Conservation (phyloP, 164 flowering plant genomes). For the Nymphaea thermarum region DNA sequence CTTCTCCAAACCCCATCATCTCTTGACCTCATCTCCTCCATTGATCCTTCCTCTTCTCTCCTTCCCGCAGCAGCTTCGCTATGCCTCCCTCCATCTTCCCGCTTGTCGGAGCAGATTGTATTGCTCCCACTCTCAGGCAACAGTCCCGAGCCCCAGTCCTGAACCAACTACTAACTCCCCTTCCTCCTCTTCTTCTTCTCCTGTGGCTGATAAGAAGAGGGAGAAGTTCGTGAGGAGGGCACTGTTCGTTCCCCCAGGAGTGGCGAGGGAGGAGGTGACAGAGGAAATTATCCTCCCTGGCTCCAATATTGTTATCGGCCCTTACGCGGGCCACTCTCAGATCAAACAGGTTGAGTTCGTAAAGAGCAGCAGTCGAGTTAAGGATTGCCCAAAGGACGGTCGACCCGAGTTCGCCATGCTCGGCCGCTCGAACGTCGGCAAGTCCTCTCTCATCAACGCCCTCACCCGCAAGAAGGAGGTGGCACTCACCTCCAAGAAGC, state of each 20-base stretch:
- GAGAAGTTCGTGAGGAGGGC: slow-evolving; percentile 22
- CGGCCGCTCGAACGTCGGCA: slow-evolving; percentile 92
- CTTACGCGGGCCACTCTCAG: slow-evolving; percentile 82
- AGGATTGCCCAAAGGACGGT: slow-evolving; percentile 70
- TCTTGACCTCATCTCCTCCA: slow-evolving; percentile 2
- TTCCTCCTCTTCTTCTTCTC: slow-evolving; percentile 12
- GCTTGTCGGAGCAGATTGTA: not conserved
- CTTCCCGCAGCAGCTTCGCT: not conserved
- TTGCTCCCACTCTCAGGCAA: not conserved
- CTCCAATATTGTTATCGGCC: slow-evolving; percentile 88
- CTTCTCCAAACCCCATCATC: not conserved
- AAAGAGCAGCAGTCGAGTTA: slow-evolving; percentile 62
- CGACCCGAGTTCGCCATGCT: slow-evolving; percentile 83
- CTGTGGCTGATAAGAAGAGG: slow-evolving; percentile 18
- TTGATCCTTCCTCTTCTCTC: slow-evolving; percentile 10
- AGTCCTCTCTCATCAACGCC: slow-evolving; percentile 82
- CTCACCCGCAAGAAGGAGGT: slow-evolving; percentile 69
- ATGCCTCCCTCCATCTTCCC: not conserved
- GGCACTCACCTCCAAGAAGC: slow-evolving; percentile 95
- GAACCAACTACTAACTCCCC: not conserved
- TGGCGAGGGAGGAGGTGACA: slow-evolving; percentile 52
- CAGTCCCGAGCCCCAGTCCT: not conserved
- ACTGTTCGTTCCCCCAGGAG: slow-evolving; percentile 78
- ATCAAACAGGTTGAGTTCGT: slow-evolving; percentile 76
- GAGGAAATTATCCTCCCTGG: slow-evolving; percentile 73